phyloP scores from a whole-genome alignment of 2,329 filamentous ascomycete genomes.

The Neopestalotiopsis sp. region DNA sequence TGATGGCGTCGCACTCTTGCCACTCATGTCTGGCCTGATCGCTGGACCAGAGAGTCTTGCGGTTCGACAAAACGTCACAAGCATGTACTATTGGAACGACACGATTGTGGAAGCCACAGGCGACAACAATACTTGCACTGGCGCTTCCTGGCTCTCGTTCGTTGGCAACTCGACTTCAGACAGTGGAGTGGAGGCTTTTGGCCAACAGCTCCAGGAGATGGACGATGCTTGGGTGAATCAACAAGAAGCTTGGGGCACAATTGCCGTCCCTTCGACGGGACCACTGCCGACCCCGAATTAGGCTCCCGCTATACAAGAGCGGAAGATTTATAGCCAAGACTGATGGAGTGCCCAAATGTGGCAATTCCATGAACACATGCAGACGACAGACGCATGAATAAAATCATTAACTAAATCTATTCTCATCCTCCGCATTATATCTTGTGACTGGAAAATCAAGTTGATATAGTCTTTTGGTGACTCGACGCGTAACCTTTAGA shows the following conservation, averaged over 20 bases:
- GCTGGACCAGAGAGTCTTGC: slow-evolving; percentile 26
- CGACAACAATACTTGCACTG: slow-evolving; percentile 32
- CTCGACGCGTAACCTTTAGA: no score
- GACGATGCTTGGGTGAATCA: slow-evolving; percentile 30
- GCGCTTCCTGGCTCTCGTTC: slow-evolving; percentile 37
- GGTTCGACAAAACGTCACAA: slow-evolving; percentile 38
- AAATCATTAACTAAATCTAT: background rate
- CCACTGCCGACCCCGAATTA: slow-evolving; percentile 25
- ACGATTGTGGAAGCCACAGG: slow-evolving; percentile 38
- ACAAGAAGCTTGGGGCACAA: slow-evolving; percentile 27
- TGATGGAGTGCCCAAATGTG: background rate
- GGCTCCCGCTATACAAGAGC: background rate
- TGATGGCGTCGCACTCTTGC: slow-evolving; percentile 29
- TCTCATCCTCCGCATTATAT: no score
- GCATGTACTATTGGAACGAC: slow-evolving; percentile 38
- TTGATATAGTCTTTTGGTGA: no score
- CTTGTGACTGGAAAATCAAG: no score
- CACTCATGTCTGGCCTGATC: slow-evolving; percentile 30
- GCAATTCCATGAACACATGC: background rate
- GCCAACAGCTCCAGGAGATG: slow-evolving; percentile 31
- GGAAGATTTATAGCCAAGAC: background rate
- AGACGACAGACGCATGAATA: background rate
- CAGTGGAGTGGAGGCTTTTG: slow-evolving; percentile 28
- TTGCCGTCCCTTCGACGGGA: slow-evolving; percentile 28
- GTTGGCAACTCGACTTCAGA: slow-evolving; percentile 23